Evolutionary conservation across 768 basidiomycete genomes (phyloP).

Genomic region (Pholiota molesta): DNA sequence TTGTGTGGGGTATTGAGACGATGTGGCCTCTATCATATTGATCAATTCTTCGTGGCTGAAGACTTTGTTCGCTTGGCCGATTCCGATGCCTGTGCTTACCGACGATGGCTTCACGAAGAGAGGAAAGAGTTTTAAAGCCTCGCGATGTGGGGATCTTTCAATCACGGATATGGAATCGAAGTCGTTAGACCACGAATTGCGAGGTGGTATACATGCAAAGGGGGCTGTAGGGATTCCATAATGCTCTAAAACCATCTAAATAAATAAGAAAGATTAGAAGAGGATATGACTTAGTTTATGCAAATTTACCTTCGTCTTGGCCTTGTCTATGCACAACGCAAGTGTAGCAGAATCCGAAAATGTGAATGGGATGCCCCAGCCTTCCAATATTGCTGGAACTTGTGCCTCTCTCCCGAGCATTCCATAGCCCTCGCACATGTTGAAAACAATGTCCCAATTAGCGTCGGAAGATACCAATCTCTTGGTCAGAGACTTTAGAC

Average conservation of each 20-base stretch:
- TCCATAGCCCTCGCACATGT: slow-evolving; percentile 26
- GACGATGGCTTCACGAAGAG: slow-evolving; percentile 28
- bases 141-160: slow-evolving; percentile 11
- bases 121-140: slow-evolving; percentile 22
- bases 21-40: slow-evolving; percentile 15
- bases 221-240: slow-evolving; percentile 25
- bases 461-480: slow-evolving; percentile 7
- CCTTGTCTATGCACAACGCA: slow-evolving; percentile 30
- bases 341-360: slow-evolving; percentile 33
- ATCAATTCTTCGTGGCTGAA: slow-evolving; percentile 15
- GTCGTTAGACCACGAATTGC: slow-evolving; percentile 9
- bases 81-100: slow-evolving; percentile 24
- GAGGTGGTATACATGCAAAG: slow-evolving; percentile 23
- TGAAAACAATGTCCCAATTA: slow-evolving; percentile 30
- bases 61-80: slow-evolving; percentile 23
- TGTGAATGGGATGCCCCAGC: slow-evolving; percentile 26
- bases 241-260: slow-evolving; percentile 27
- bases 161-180: slow-evolving; percentile 9
- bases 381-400: slow-evolving; percentile 28
- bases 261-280: neutral
- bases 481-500: slow-evolving; percentile 19
- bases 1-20: slow-evolving; percentile 22
- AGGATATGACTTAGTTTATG: neutral
- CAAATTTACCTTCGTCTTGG: slow-evolving; percentile 23
- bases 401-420: slow-evolving; percentile 26